Evolutionary conservation across 2,329 filamentous ascomycete genomes (phyloP).

Genomic region (Verticillium zaregamsianum): DNA sequence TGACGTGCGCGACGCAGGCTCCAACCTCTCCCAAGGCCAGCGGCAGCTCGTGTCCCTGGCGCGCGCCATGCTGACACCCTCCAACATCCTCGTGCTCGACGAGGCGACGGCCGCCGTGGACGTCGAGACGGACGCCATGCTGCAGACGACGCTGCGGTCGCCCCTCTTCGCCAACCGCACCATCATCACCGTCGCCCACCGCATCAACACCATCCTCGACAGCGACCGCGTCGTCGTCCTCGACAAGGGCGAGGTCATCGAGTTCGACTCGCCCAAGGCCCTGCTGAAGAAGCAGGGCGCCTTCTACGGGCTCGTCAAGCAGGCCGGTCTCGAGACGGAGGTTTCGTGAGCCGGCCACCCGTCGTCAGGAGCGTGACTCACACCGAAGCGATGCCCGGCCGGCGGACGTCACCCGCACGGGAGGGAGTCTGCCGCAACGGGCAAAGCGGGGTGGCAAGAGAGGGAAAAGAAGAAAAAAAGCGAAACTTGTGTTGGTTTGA

Average conservation of each 20-base stretch:
- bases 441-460: background rate
- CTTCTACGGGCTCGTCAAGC: conserved; percentile 88
- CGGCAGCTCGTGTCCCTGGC: conserved; percentile 91
- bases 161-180: conserved; percentile 81
- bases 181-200: conserved; percentile 97
- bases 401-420: background rate
- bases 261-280: conserved; percentile 83
- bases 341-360: conserved; percentile 13
- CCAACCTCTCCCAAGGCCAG: conserved; percentile 92
- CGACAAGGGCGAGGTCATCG: conserved; percentile 82
- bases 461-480: background rate
- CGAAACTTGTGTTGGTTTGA: background rate
- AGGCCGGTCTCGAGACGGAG: conserved; percentile 69
- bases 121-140: conserved; percentile 63
- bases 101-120: conserved; percentile 84
- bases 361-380: too few relatives aligned
- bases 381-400: too few relatives aligned
- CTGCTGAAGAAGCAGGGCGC: conserved; percentile 72
- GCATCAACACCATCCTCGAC: conserved; percentile 94
- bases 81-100: conserved; percentile 94
- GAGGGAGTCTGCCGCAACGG: background rate
- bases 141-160: conserved; percentile 60
- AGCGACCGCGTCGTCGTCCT: conserved; percentile 89
- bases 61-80: conserved; percentile 87
- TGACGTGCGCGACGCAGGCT: conserved; percentile 50